Conservation (phyloP, 2,329 filamentous ascomycete genomes). For the Pseudocercospora vitis region DNA sequence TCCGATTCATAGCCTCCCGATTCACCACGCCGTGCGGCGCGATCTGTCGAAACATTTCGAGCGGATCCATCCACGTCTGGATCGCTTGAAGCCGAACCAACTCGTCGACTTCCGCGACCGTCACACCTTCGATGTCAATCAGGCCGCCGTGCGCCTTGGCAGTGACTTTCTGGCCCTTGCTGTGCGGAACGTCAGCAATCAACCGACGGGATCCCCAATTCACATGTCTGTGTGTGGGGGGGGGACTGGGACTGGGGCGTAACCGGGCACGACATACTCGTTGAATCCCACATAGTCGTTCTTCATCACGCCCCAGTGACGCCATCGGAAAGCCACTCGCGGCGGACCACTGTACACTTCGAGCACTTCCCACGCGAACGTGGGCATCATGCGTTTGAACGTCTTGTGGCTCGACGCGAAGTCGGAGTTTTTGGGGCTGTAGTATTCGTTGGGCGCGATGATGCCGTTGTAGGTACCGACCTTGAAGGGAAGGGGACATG, state of each 20-base stretch:
- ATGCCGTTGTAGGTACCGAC: constrained; percentile 70
- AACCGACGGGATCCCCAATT: too few species aligned
- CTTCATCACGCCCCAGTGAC: constrained; percentile 68
- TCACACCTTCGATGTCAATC: constrained; percentile 65
- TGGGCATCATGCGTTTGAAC: constrained; percentile 72
- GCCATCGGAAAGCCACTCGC: constrained; percentile 63
- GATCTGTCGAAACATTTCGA: constrained; percentile 68
- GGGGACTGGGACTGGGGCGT: too few species aligned
- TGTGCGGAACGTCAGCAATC: constrained; percentile 39
- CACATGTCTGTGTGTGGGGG: too few species aligned
- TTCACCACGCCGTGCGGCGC: constrained; percentile 51
- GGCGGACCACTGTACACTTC: constrained; percentile 68
- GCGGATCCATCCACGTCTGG: constrained; percentile 65
- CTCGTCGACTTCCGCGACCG: constrained; percentile 62
- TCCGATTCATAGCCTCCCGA: constrained; percentile 43
- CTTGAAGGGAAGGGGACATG: constrained; percentile 11
- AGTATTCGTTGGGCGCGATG: constrained; percentile 63
- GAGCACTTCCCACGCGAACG: constrained; percentile 69
- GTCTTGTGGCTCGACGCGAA: constrained; percentile 67
- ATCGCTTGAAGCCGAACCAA: constrained; percentile 59
- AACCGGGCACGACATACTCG: constrained; percentile 48
- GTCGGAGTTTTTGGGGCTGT: constrained; percentile 61
- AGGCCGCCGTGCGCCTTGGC: constrained; percentile 60
- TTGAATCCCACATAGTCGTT: constrained; percentile 66
- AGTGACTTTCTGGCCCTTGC: constrained; percentile 62